Evolutionary conservation across 306 rosid genomes (phyloP), one percentile per base, ranked within the genome.

Genomic region (Lupinus albus): DNA sequence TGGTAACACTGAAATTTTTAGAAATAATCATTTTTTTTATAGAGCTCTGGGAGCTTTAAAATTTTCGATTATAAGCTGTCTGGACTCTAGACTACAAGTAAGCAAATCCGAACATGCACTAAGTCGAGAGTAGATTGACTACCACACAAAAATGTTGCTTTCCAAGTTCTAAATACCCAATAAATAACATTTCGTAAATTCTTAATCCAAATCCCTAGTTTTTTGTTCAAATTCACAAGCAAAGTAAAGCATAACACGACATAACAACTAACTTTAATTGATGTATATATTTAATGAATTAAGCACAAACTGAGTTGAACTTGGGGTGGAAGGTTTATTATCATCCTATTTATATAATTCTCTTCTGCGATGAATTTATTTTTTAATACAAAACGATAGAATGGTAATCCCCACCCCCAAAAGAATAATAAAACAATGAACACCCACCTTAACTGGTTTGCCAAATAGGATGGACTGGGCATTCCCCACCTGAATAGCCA

Each of bases 401-500:
- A 46, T 46, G 8, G 8, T 16, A 12, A 45, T 1, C 17, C 50
- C 17, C 50, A 1, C 17, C 50, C 16, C 6, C 5, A 4, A 8
- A 38, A 25, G 0, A 35, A 35, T 6, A 35, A 35, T 5, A 38
- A 39, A 41, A 41, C n/a, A 41, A 42, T 11, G 6, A 11, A 42
- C 11, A 42, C 72, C 33, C 71, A 93, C 98, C 98, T 93, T 93
- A 53, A 89, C 86, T 74, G 70, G 93, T 71, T 89, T 88, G 16
- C 98, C 96, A 44, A 76, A 83, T 17, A 93, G 87, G 74, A 74
- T 57, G 1, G 95, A 83, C 63, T 84, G 97, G 21, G 88, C 7
- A 70, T 93, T 93, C 51, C 98, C 98, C 81, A 89, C 71, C 79
- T 93, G 98, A 83, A 93, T 93, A 42, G 96, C 98, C 74, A 89